A percentile compares a stretch with the other conserved stretches of the same genome.
These are phyloP conservation scores for Aechmea fasciata DNA, from an alignment of 176 grass and related monocot species.

Conservation along the genomic window DNA sequence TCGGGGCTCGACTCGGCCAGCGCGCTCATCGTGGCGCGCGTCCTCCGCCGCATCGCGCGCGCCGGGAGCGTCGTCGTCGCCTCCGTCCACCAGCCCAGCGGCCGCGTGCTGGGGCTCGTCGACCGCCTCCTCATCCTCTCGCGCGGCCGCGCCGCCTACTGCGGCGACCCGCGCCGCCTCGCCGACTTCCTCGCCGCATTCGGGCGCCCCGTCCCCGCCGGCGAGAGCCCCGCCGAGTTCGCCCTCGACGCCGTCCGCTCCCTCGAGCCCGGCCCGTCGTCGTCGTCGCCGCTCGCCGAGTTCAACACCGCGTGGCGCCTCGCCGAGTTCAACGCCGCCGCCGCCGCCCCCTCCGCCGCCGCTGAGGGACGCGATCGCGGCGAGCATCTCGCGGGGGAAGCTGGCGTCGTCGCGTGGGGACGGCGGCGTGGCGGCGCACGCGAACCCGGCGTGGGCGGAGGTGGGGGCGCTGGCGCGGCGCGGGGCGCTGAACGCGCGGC, in stretches of 20 bases:
- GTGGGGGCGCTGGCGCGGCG: constrained; percentile 61
- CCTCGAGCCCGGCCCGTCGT: constrained; percentile 49
- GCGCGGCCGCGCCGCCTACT: constrained; percentile 55
- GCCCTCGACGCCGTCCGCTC: constrained; percentile 75
- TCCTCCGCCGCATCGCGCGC: constrained; percentile 65
- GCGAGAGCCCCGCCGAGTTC: constrained; percentile 82
- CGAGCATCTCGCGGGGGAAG: constrained; percentile 76
- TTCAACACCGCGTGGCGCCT: constrained; percentile 55
- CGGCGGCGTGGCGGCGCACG: constrained; percentile 34
- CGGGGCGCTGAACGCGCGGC: constrained; percentile 56
- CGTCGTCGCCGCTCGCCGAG: constrained; percentile 45
- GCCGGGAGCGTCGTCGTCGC: constrained; percentile 91
- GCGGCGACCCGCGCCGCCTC: constrained; percentile 34
- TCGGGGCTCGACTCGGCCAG: constrained; percentile 94
- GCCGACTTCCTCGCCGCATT: constrained; percentile 64
- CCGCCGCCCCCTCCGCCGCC: not conserved
- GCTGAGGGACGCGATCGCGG: constrained; percentile 73
- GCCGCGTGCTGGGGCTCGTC: constrained; percentile 67
- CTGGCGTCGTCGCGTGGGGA: constrained; percentile 61
- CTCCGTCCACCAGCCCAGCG: constrained; percentile 86
- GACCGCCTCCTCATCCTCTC: constrained; percentile 74
- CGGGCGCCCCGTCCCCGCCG: constrained; percentile 51
- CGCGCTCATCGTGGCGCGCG: constrained; percentile 87
- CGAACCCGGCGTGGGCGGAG: constrained; percentile 91
- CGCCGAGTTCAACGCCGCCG: constrained; percentile 13